Evolutionary conservation across 805 yeast genomes (phyloP), one percentile per base, ranked within the genome.

Genomic region (Candida sanyiensis): DNA sequence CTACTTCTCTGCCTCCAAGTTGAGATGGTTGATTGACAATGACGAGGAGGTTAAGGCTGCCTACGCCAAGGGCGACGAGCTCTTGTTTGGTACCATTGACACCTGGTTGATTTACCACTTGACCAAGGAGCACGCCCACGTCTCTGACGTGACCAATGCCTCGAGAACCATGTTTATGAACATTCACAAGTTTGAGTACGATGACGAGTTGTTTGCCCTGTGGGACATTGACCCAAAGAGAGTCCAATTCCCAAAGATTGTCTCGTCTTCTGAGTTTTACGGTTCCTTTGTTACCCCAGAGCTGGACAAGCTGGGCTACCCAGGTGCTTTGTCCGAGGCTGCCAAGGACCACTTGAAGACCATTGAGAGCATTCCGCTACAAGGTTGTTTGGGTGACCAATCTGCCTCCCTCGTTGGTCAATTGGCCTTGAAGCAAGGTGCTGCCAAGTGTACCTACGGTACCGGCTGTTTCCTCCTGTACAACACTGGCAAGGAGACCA

Each of bases 391-490:
- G 22, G 97, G 97, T 43, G 97, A 89, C 64, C 97, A 89, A 66
- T 77, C 89, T 40, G 87, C 96, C 2, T 93, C 97, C 2, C 63
- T 90, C 44, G 95, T 88, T 35, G 97, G 97, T 26, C 96, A 89
- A 62, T 63, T 85, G 61, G 96, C 96, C 2, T 76, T 87, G 52
- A 70, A 75, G 47, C 72, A 76, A 31, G 96, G 96, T 40, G 77
- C 82, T 32, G 96, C 96, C 32, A 89, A 89, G 63, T 87, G 95
- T 70, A 89, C 97, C 9, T 89, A 88, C 56, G 97, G 97, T 46
- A 89, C 97, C 2, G 97, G 97, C 45, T 85, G 95, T 59, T 89
- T 89, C 69, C 63, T 89, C 45, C 69, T 90, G 46, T 86, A 83
- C 70, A 89, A 89, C 63, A 84, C 95, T 2, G 97, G 97, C 42